Base-by-base conservation (phyloP, 495 filamentous ascomycete species). In the Aspergillus nanangensis region DNA sequence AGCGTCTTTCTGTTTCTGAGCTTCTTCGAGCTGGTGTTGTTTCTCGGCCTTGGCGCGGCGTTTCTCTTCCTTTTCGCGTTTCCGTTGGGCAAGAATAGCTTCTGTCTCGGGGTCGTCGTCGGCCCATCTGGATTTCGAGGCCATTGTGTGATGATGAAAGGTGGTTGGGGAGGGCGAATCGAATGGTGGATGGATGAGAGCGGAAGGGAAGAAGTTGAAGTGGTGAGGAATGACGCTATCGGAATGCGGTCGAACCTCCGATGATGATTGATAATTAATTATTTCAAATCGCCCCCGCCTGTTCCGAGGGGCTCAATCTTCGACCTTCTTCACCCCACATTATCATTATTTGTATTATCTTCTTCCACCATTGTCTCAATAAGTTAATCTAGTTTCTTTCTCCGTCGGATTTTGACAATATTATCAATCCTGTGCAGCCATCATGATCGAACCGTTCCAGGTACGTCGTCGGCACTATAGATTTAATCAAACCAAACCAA, bases 31-130 rank as follows among this genome's bases (percentile, higher is more conserved):
- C 53, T 81, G 82, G 54, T 83, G 84, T 55, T 89, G 85, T 62
- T 88, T 91, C 51, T 87, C 85, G n/a, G 81, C 86, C 63, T 94
- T 97, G 23, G 81, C 67, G 40, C 84, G 83, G 66, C 84, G 89
- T 70, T 90, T 95, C 47, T 87, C 82, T 62, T 96, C 92, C 67
- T 94, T 96, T 57, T 95, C 90, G 52, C 77, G 76, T 70, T 88
- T 94, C 33, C 79, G 75, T 56, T 84, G 80, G 14, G 83, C 85
- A 50, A 87, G 76, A 37, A 82, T 67, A 14, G 78, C 86, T 20
- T 81, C 78, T 45, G 92, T 87, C 50, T 88, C 71, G 36, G 71
- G 67, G 51, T 74, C 89, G 44, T 84, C 80, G 58, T 88, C 76
- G 47, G 87, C 89, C 93, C 93, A 98, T 56, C 93, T 82, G 33